Base-by-base conservation (phyloP, 495 filamentous ascomycete species). In the Aspergillus incahuasiensis region DNA sequence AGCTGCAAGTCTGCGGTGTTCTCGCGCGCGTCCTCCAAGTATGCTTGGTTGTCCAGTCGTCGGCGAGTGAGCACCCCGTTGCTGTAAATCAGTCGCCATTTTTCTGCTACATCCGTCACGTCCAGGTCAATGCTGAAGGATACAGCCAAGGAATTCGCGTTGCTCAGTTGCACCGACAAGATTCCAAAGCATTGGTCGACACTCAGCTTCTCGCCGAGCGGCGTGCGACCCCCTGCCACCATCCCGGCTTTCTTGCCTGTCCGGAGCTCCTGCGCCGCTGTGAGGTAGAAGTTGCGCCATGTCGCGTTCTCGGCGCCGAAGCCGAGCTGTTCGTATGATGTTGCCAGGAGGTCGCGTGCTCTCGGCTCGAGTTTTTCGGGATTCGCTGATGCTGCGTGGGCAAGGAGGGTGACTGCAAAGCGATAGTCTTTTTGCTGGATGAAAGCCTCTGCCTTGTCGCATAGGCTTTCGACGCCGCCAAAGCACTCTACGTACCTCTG, bases 281-380 rank as follows among this genome's bases (percentile, higher is more conserved):
- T 54, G 8, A 66, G 44, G 22, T 62, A 68, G 21, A 64, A 66
- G 48, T 68, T 68, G 12, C 66, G 56, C 66, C 63, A 68, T 6
- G 61, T 64, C 22, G 49, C 63, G 48, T 68, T 68, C 46, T 68
- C 66, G 1, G 57, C 22, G 7, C 60, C 69, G 40, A 59, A 63
- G 4, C 71, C 71, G 0, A 71, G 60, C 20, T 63, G 50, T n/a
- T 52, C 52, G 42, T 62, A 68, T n/a, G n/a, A 43, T 11, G 40
- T 16, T 43, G 28, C 28, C 5, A 30, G 9, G 5, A 30, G 5
- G 5, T 30, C 28, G 28, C 28, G 5, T 30, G 28, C 28, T 9
- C 5, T 30, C 28, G 28, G 28, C 9, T 5, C 5, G 28, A 9
- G 28, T 5, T 30, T 9, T 5, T 30, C 28, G 5, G 9, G 28